These are phyloP conservation scores for Cytospora schulzeri DNA, from an alignment of 2,329 filamentous ascomycete species.

Conservation along the genomic window DNA sequence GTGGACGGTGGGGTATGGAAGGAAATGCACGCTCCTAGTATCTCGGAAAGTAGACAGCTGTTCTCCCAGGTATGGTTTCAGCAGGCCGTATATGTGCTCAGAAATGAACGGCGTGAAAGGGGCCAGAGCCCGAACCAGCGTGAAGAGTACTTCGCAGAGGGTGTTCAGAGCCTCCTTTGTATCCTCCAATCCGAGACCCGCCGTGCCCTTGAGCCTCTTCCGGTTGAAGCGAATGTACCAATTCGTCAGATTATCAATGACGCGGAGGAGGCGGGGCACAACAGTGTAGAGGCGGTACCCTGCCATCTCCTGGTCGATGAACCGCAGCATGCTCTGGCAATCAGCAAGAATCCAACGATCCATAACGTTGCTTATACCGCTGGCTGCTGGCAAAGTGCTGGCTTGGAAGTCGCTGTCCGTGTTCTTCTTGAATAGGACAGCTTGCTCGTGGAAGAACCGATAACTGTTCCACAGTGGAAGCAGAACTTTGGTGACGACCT, in stretches of 20 bases:
- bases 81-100: conserved; percentile 85
- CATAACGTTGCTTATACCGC: conserved; percentile 86
- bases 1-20: conserved; percentile 84
- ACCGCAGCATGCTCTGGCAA: conserved; percentile 86
- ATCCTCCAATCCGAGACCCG: conserved; percentile 78
- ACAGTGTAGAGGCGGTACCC: conserved; percentile 85
- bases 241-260: conserved; percentile 96
- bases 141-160: conserved; percentile 89
- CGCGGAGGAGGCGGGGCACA: conserved; percentile 75
- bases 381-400: neutral
- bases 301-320: conserved; percentile 89
- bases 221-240: conserved; percentile 97
- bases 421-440: neutral
- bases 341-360: conserved; percentile 93
- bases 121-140: conserved; percentile 80
- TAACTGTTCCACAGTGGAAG: conserved; percentile 95
- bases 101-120: conserved; percentile 95
- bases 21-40: conserved; percentile 85
- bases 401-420: neutral
- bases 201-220: conserved; percentile 84
- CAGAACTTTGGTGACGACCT: conserved; percentile 88
- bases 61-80: conserved; percentile 79
- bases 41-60: conserved; percentile 64
- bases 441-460: conserved; percentile 81
- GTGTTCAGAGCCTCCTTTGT: conserved; percentile 90